These are phyloP conservation scores for Leccinum subtestaceum DNA, from an alignment of 768 basidiomycete species.

Conservation along the genomic window DNA sequence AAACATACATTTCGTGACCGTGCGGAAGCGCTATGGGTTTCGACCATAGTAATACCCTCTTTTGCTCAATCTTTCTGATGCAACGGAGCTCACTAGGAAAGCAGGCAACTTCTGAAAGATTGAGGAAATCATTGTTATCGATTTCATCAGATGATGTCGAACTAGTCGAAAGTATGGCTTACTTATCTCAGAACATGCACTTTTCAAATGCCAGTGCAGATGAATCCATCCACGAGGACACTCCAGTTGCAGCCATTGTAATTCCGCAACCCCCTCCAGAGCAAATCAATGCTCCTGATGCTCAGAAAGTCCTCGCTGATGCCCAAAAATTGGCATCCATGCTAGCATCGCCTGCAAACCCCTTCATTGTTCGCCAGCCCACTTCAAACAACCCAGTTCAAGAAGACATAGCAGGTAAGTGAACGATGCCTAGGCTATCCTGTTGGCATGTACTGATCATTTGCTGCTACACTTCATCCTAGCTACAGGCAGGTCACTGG, in stretches of 20 bases:
- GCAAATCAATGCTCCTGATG: slow-evolving; percentile 1
- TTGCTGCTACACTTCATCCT: neutral
- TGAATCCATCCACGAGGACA: neutral
- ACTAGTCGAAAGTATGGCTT: neutral
- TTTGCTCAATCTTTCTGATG: too few relatives aligned
- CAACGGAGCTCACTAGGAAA: neutral
- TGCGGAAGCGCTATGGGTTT: neutral
- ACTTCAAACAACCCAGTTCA: too few relatives aligned
- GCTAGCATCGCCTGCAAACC: neutral
- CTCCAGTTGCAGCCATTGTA: neutral
- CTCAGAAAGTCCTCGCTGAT: neutral
- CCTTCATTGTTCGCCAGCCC: too few relatives aligned
- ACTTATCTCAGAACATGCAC: too few relatives aligned
- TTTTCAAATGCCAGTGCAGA: neutral
- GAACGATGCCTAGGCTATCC: too few relatives aligned
- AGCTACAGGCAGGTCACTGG: neutral
- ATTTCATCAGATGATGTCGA: neutral
- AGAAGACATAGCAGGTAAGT: too few relatives aligned
- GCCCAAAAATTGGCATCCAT: neutral
- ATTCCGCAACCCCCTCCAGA: neutral
- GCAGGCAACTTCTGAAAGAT: slow-evolving; percentile 4
- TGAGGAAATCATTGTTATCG: slow-evolving; percentile 3
- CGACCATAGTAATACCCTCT: neutral
- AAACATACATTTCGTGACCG: neutral
- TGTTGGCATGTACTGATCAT: neutral